phyloP scores from a whole-genome alignment of 2,329 filamentous ascomycete species.

The Pseudodiploospora longispora region DNA sequence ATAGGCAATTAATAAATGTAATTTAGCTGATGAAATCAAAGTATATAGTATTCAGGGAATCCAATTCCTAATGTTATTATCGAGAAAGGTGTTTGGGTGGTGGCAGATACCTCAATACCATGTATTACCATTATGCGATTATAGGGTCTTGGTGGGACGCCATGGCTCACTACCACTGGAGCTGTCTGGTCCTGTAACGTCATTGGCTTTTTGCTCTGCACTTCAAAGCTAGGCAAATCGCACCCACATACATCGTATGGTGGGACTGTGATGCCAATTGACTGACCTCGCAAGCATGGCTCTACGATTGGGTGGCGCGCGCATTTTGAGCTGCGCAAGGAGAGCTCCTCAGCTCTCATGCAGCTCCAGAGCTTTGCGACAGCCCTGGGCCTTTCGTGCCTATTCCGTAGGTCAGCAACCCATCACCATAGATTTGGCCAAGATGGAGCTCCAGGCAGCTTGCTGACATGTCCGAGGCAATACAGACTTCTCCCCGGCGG shows the following conservation, averaged over 20 bases:
- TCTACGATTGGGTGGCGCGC: conserved; percentile 16
- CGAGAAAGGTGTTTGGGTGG: too few species aligned
- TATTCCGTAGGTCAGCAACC: conserved; percentile 15
- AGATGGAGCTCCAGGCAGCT: neutral
- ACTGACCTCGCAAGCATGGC: conserved; percentile 12
- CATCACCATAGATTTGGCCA: neutral
- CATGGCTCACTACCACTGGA: neutral
- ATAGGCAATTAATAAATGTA: too few species aligned
- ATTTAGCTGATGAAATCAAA: too few species aligned
- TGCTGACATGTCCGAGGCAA: too few species aligned
- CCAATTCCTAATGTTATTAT: too few species aligned
- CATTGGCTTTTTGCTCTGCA: too few species aligned
- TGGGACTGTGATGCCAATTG: too few species aligned
- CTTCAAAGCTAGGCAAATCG: too few species aligned
- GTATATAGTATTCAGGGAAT: too few species aligned
- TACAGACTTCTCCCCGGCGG: too few species aligned
- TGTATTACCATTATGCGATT: conserved; percentile 4
- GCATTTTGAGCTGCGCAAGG: conserved; percentile 19
- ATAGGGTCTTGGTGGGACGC: conserved; percentile 8
- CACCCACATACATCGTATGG: too few species aligned
- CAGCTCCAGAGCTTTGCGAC: conserved; percentile 15
- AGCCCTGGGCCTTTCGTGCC: conserved; percentile 14
- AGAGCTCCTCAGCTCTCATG: conserved; percentile 15
- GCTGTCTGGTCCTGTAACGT: too few species aligned
- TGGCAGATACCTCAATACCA: neutral